Evolutionary conservation across 1,284 basidiomycete genomes (phyloP).

Genomic region (Trametes polyzona): DNA sequence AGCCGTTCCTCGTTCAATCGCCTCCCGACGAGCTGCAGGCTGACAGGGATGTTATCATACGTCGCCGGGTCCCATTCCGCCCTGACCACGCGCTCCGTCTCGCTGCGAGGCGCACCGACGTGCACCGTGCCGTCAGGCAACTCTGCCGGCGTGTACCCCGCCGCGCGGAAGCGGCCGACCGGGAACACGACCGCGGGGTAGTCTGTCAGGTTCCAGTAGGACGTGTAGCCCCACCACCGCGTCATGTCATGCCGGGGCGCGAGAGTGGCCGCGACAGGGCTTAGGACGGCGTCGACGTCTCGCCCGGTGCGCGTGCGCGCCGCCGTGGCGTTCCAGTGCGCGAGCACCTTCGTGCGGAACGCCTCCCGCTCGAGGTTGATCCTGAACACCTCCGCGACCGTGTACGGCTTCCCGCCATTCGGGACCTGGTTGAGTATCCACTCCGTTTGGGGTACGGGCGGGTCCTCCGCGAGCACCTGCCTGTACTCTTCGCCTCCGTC

Average conservation of each 20-base stretch:
- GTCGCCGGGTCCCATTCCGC: slow-evolving; percentile 48
- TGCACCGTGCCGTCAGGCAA: slow-evolving; percentile 25
- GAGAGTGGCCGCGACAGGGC: slow-evolving; percentile 54
- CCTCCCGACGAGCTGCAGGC: slow-evolving; percentile 52
- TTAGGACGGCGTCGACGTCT: slow-evolving; percentile 57
- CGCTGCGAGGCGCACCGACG: slow-evolving; percentile 40
- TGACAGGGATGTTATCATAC: slow-evolving; percentile 50
- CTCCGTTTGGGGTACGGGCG: slow-evolving; percentile 46
- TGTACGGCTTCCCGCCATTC: slow-evolving; percentile 40
- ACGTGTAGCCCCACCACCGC: slow-evolving; percentile 56
- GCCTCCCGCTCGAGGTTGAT: slow-evolving; percentile 49
- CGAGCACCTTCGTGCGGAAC: slow-evolving; percentile 46
- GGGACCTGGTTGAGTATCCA: slow-evolving; percentile 52
- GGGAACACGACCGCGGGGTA: slow-evolving; percentile 59
- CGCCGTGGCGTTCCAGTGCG: slow-evolving; percentile 58
- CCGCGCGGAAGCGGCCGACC: slow-evolving; percentile 39
- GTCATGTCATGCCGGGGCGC: slow-evolving; percentile 55
- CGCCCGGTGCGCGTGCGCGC: slow-evolving; percentile 50
- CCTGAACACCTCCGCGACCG: slow-evolving; percentile 45
- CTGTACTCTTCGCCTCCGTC: slow-evolving; percentile 54
- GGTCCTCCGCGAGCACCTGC: slow-evolving; percentile 44
- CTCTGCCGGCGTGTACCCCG: slow-evolving; percentile 24
- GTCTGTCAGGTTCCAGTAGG: slow-evolving; percentile 62
- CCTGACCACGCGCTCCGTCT: slow-evolving; percentile 42
- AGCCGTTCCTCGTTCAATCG: slow-evolving; percentile 54